Base-by-base conservation (phyloP, 148 eudicot genomes). In the Chenopodium album region DNA sequence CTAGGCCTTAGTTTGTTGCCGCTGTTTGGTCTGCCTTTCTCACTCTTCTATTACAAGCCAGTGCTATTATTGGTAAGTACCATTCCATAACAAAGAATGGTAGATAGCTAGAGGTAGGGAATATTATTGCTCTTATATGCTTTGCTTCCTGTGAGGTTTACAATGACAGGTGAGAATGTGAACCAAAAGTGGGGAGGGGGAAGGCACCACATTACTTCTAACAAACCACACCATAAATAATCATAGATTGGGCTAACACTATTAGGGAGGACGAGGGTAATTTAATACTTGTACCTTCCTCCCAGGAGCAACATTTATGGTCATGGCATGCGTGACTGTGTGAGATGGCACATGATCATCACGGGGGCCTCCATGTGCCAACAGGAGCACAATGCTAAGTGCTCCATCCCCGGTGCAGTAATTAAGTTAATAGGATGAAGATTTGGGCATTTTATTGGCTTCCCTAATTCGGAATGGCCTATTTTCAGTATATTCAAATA, bases 21-120 rank as follows among this genome's bases (percentile, higher is more conserved):
- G 62, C 37, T 23, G 29, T 34, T 41, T 60, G 48, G 48, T 75
- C 59, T 54, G 7, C 10, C 48, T 26, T 48, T 56, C 29, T 54
- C 29, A 50, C 74, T 81, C 85, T 73, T 78, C 73, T 75, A 44
- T 82, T 68, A 76, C 76, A 81, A 85, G 84, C 85, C 47, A 90
- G 77, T 37, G 82, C 86, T 5, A 89, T 66, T 78, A 78, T 81
- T 75, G 79, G 85, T 29, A 50, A 16, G 44, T 69, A 29, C 63
- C 32, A 56, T 75, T 85, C 79, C 73, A 80, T 56, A 78, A 65
- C 65, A 62, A 80, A 76, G 80, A 34, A 9, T 71, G 84, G 44
- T 84, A 32, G 80, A 76, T 84, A 23, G 79, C 26, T 84, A 60
- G 80, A 67, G 77, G 44, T 44, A 62, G 26, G 76, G 76, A 50